Conservation (phyloP, 805 yeast species). For the Kodamaea laetipori region DNA sequence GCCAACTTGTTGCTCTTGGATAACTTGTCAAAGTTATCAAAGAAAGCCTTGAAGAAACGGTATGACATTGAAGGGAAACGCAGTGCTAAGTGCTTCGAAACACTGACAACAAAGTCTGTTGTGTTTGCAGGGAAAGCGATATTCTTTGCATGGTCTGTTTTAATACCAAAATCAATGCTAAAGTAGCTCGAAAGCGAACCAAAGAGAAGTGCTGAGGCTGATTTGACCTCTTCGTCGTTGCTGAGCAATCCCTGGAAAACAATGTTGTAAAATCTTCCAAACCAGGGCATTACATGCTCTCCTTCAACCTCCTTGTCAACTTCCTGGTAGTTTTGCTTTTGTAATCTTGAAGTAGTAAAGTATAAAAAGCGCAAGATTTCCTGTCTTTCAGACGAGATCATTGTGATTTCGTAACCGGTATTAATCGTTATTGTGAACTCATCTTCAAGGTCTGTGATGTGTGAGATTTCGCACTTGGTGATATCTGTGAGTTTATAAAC, state of each 20-base stretch:
- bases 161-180: constrained; percentile 59
- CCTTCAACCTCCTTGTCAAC: constrained; percentile 21
- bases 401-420: constrained; percentile 27
- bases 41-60: constrained; percentile 57
- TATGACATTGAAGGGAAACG: constrained; percentile 61
- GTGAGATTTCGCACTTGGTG: constrained; percentile 37
- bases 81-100: constrained; percentile 59
- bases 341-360: constrained; percentile 60
- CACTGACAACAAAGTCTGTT: constrained; percentile 56
- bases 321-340: constrained; percentile 33
- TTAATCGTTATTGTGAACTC: constrained; percentile 40
- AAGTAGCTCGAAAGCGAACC: constrained; percentile 63
- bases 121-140: constrained; percentile 70
- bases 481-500: constrained; percentile 36
- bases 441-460: constrained; percentile 27
- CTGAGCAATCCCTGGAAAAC: constrained; percentile 70
- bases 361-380: constrained; percentile 74
- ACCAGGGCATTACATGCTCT: constrained; percentile 36
- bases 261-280: constrained; percentile 65
- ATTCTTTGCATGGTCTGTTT: constrained; percentile 55
- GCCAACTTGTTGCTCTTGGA: constrained; percentile 37
- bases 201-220: constrained; percentile 62
- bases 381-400: constrained; percentile 39
- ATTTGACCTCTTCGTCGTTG: constrained; percentile 57
- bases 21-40: constrained; percentile 44